phyloP scores from a whole-genome alignment of 306 rosid genomes.

The Glycine tomentella region DNA sequence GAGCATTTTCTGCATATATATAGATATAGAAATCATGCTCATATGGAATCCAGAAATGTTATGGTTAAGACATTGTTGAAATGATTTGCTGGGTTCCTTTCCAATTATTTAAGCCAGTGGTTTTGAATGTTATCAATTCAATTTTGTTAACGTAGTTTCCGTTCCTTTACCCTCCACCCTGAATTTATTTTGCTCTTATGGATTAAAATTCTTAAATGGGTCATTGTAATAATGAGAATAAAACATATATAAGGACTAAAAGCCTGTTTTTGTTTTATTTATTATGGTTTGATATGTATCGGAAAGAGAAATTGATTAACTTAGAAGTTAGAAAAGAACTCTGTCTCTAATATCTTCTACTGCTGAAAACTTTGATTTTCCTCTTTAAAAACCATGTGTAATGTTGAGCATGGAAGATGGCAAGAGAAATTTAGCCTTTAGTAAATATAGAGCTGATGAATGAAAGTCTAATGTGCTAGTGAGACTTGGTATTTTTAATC shows the following conservation, averaged over 20 bases:
- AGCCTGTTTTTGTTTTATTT: conserved; percentile 12
- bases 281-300: conserved; percentile 2
- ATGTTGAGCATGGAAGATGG: background rate
- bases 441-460: background rate
- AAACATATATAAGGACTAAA: background rate
- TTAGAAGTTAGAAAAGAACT: background rate
- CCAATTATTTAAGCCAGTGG: background rate
- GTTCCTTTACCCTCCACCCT: background rate
- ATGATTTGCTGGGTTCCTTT: conserved; percentile 12
- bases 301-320: background rate
- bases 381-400: background rate
- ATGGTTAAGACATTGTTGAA: background rate
- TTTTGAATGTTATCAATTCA: background rate
- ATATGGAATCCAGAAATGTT: background rate
- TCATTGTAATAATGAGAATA: background rate
- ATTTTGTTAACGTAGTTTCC: conserved; percentile 3
- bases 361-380: background rate
- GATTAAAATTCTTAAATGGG: conserved; percentile 12
- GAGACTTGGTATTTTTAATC: background rate
- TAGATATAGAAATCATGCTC: background rate
- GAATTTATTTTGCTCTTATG: background rate
- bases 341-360: background rate
- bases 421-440: background rate
- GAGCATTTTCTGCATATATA: background rate
- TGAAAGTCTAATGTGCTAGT: background rate